Evolutionary conservation across 2,329 filamentous ascomycete species (phyloP).

Genomic region (Sporothrix dimorphospora): DNA sequence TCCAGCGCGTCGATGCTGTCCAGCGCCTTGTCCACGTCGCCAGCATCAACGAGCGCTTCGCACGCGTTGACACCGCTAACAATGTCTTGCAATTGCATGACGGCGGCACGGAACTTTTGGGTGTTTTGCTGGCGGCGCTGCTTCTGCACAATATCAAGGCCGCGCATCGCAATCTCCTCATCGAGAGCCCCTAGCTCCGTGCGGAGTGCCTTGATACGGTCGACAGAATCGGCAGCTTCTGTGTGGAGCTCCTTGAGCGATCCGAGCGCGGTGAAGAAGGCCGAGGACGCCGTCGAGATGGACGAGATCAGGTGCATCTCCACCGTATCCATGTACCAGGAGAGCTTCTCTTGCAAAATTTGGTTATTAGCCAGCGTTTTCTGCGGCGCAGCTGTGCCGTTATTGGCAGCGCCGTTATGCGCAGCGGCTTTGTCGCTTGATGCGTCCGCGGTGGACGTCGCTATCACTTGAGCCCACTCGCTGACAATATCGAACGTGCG

Average conservation of each 20-base stretch:
- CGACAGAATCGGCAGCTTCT: constrained; percentile 88
- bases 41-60: constrained; percentile 79
- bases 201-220: constrained; percentile 78
- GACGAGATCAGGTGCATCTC: constrained; percentile 96
- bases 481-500: constrained; percentile 96
- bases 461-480: constrained; percentile 94
- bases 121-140: constrained; percentile 82
- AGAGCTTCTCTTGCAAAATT: constrained; percentile 95
- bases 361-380: constrained; percentile 95
- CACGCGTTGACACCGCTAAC: constrained; percentile 75
- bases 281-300: constrained; percentile 92
- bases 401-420: constrained; percentile 44
- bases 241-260: constrained; percentile 88
- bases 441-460: constrained; percentile 59
- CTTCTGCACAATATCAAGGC: constrained; percentile 83
- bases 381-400: constrained; percentile 61
- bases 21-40: constrained; percentile 81
- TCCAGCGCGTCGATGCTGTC: constrained; percentile 78
- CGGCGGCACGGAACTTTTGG: constrained; percentile 77
- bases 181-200: constrained; percentile 81
- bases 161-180: constrained; percentile 81
- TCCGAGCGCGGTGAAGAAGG: constrained; percentile 92
- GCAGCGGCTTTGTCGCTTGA: constrained; percentile 51
- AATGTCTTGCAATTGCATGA: constrained; percentile 79
- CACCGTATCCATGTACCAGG: constrained; percentile 99